A percentile compares a stretch with the other conserved stretches of the same genome.
These are phyloP conservation scores for Favolaschia claudopus DNA, from an alignment of 768 basidiomycete genomes.

Conservation along the genomic window DNA sequence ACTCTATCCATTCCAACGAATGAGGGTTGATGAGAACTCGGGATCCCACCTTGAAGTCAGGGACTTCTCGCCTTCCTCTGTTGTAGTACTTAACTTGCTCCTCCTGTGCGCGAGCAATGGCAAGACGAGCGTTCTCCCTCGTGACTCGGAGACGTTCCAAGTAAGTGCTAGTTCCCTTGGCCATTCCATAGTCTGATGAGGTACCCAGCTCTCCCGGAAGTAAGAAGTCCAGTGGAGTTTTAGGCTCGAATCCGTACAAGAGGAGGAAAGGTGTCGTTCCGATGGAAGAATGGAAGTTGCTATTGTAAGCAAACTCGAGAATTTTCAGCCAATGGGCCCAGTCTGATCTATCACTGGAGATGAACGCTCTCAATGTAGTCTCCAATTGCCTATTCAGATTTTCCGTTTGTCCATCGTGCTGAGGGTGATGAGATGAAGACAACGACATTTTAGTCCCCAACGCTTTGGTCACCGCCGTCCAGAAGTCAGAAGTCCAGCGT, in stretches of 20 bases:
- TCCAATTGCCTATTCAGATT: too few species aligned
- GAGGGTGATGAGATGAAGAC: too few species aligned
- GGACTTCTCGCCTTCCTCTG: not conserved
- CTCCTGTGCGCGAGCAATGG: too few species aligned
- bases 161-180: not conserved
- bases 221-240: not conserved
- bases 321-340: not conserved
- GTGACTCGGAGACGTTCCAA: not conserved
- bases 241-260: constrained; percentile 26
- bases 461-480: not conserved
- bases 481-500: not conserved
- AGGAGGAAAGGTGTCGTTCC: constrained; percentile 23
- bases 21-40: constrained; percentile 30
- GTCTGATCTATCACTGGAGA: not conserved
- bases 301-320: not conserved
- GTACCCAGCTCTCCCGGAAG: not conserved
- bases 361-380: not conserved
- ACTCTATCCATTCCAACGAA: constrained; percentile 25
- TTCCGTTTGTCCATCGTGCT: too few species aligned
- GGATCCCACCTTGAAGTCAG: constrained; percentile 15
- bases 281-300: constrained; percentile 16
- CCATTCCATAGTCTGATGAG: not conserved
- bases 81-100: constrained; percentile 24
- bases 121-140: constrained; percentile 10
- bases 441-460: too few species aligned